Evolutionary conservation across 805 yeast genomes (phyloP), one percentile per base, ranked within the genome.

Genomic region (Candida michaelii): DNA sequence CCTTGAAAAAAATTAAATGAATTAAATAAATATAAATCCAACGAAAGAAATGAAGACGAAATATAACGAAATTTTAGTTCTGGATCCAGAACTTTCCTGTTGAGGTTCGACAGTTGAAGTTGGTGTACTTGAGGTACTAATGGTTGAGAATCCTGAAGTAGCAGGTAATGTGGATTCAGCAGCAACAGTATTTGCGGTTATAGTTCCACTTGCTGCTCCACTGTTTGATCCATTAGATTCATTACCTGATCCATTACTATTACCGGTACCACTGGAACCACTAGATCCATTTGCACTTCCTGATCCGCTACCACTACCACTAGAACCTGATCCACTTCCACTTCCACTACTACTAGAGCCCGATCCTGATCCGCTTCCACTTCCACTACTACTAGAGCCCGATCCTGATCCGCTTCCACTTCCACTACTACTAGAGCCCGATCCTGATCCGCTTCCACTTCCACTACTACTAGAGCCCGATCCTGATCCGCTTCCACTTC

Each of bases 171-270:
- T 23, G 25, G 25, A 23, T 23, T 23, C 25, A 10, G 25, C 25
- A 10, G 25, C 25, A 7, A 23, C 25, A 23, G 25, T 23, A 10
- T 23, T 23, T 23, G 25, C 10, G 10, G 25, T 23, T 7, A 6
- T 10, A 7, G 25, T 23, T 23, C 25, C 25, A 23, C 25, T 23
- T 7, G 9, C 25, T 7, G 25, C 25, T 23, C 25, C 25, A 23
- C 25, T 23, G 10, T 10, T 10, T 23, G 25, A 23, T 23, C 25
- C 25, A 25, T 30, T 21, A 24, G 39, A 12, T 13, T n/a, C 39
- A 19, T 32, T 40, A 23, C 25, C 10, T 23, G 25, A 23, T 31
- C 36, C 45, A 31, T 27, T 30, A n/a, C 46, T 32, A 11, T 44
- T 36, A 13, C 39, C 24, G 3, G 34, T 17, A 3, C 14, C 38